These are phyloP conservation scores for Starmerella floris DNA, from an alignment of 805 yeast genomes.

Conservation along the genomic window DNA sequence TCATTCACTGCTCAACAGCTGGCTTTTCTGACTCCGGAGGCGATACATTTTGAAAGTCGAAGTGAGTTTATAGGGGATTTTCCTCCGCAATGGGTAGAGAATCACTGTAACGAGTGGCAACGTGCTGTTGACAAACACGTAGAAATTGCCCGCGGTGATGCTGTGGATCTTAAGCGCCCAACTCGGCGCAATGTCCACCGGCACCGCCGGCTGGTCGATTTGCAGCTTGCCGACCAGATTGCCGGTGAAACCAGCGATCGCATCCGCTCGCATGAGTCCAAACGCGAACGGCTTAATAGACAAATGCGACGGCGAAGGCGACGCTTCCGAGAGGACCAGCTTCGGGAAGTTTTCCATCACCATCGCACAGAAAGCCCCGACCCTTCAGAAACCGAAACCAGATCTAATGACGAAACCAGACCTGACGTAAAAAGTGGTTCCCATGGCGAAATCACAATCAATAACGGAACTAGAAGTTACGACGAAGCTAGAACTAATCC, in stretches of 20 bases:
- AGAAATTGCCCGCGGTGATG: neutral
- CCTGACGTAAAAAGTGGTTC: no score
- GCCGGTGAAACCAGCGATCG: neutral
- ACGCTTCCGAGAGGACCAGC: conserved; percentile 1
- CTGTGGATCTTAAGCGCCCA: neutral
- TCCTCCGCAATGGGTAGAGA: conserved; percentile 21
- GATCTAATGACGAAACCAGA: no score
- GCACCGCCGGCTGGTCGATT: conserved; percentile 2
- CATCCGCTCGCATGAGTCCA: neutral
- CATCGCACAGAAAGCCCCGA: no score
- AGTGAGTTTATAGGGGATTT: conserved; percentile 26
- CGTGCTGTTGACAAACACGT: conserved; percentile 15
- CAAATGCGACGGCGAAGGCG: conserved; percentile 2
- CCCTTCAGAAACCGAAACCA: no score
- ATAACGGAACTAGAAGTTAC: no score
- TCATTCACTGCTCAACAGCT: conserved; percentile 28
- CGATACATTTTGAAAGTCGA: conserved; percentile 25
- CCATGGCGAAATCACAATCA: no score
- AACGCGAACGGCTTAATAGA: neutral
- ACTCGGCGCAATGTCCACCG: neutral
- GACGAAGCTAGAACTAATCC: no score
- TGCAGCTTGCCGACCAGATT: conserved; percentile 6
- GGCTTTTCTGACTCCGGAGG: conserved; percentile 21
- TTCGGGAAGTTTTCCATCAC: neutral
- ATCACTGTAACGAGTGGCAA: conserved; percentile 6